These are phyloP conservation scores for Aureobasidium sp. DNA, from an alignment of 2,329 filamentous ascomycete genomes.

Conservation along the genomic window DNA sequence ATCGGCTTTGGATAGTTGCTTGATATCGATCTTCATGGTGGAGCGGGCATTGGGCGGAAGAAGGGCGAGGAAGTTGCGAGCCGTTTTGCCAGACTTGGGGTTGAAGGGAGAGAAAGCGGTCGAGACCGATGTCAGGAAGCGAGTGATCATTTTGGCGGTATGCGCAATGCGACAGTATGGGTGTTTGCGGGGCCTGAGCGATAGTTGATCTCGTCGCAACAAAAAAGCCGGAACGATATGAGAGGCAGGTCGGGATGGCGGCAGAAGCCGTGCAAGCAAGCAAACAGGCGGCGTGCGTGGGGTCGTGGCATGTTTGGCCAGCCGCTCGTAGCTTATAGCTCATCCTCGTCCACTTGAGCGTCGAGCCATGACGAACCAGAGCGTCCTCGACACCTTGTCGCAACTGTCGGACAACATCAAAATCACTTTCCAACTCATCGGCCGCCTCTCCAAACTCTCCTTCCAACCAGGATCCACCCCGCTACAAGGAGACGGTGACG, in stretches of 20 bases:
- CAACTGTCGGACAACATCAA: slow-evolving; percentile 47
- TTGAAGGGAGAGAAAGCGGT: slow-evolving; percentile 92
- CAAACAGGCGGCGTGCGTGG: background rate
- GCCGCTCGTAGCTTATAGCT: background rate
- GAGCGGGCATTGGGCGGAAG: slow-evolving; percentile 71
- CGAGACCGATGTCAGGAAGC: slow-evolving; percentile 75
- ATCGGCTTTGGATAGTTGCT: slow-evolving; percentile 57
- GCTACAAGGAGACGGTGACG: slow-evolving; percentile 49
- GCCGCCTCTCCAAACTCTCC: slow-evolving; percentile 50
- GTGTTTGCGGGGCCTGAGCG: background rate
- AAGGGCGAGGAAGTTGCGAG: slow-evolving; percentile 77
- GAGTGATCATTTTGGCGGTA: slow-evolving; percentile 61
- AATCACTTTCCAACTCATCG: slow-evolving; percentile 46
- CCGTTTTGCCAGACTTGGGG: slow-evolving; percentile 61
- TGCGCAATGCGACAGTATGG: background rate
- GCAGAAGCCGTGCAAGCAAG: background rate
- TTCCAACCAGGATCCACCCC: slow-evolving; percentile 55
- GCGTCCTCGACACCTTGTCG: slow-evolving; percentile 6
- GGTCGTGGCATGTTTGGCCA: background rate
- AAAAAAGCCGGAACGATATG: slow-evolving; percentile 4
- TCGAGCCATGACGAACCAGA: slow-evolving; percentile 6
- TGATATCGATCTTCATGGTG: slow-evolving; percentile 68
- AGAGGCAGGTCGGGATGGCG: background rate
- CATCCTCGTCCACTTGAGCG: background rate
- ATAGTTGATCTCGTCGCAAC: background rate